These are phyloP conservation scores for Taphrina pruni DNA, from an alignment of 1,139 yeast genomes.

Conservation along the genomic window DNA sequence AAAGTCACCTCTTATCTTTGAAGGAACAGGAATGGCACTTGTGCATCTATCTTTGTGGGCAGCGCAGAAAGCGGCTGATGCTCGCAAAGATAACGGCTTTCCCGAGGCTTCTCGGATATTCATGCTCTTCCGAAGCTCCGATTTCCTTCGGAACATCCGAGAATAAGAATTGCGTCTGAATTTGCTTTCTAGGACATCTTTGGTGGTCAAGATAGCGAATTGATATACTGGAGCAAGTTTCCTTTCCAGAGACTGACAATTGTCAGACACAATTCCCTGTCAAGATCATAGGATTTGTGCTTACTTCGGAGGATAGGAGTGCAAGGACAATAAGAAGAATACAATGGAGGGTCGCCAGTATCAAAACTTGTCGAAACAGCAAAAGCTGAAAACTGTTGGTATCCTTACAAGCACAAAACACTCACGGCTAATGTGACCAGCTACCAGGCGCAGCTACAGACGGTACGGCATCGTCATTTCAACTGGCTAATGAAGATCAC, in stretches of 20 bases:
- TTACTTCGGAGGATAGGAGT: background rate
- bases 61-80: constrained; percentile 3
- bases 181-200: background rate
- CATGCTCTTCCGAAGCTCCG: background rate
- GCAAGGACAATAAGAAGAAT: background rate
- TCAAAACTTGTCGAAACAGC: constrained; percentile 33
- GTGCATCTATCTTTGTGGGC: constrained; percentile 6
- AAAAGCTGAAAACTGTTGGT: constrained; percentile 30
- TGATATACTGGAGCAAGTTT: too few relatives aligned
- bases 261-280: too few relatives aligned
- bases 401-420: background rate
- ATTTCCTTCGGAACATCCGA: background rate
- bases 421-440: constrained; percentile 44
- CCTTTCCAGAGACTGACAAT: too few relatives aligned
- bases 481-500: constrained; percentile 90
- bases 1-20: background rate
- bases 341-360: constrained; percentile 39
- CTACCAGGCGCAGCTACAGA: constrained; percentile 94
- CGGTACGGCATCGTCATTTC: constrained; percentile 94
- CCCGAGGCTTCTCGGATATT: background rate
- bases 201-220: too few relatives aligned
- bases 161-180: background rate
- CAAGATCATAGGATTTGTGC: too few relatives aligned
- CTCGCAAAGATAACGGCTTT: constrained; percentile 4
- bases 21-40: background rate